Percentiles rank a stretch among this genome's conserved stretches.
Evolutionary conservation across 2,329 filamentous ascomycete species (phyloP).

Genomic region (Aureobasidium subglaciale): DNA sequence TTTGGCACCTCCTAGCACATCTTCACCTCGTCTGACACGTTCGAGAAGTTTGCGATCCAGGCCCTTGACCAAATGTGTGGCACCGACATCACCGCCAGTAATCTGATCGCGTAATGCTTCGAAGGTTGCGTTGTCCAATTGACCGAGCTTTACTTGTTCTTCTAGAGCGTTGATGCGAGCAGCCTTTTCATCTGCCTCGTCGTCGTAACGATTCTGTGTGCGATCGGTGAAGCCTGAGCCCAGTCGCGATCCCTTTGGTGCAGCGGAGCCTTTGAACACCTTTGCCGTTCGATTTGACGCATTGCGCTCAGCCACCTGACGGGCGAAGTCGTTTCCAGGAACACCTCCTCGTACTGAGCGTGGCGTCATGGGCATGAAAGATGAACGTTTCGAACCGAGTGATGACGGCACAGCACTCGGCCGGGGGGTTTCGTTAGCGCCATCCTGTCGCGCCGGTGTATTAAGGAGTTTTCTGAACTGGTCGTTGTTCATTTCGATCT

Average conservation of each 20-base stretch:
- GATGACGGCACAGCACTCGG: constrained; percentile 28
- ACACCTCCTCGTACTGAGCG: constrained; percentile 56
- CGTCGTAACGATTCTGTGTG: constrained; percentile 55
- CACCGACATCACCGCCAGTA: constrained; percentile 69
- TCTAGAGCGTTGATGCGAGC: constrained; percentile 70
- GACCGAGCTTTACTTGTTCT: constrained; percentile 70
- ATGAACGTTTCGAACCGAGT: constrained; percentile 27
- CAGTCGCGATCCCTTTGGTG: constrained; percentile 75
- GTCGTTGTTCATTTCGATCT: constrained; percentile 74
- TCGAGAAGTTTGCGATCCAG: constrained; percentile 77
- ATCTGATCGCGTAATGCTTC: constrained; percentile 68
- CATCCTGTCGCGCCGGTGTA: constrained; percentile 36
- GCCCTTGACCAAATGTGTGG: constrained; percentile 85
- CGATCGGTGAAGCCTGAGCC: constrained; percentile 80
- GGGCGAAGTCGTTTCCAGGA: constrained; percentile 64
- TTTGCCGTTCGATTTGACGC: constrained; percentile 51
- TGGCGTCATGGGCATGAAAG: constrained; percentile 81
- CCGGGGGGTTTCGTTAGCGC: constrained; percentile 21
- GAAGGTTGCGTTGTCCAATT: constrained; percentile 76
- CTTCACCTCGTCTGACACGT: constrained; percentile 60
- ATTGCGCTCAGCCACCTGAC: constrained; percentile 71
- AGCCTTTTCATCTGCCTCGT: constrained; percentile 48
- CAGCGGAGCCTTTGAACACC: constrained; percentile 65
- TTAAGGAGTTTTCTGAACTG: constrained; percentile 78
- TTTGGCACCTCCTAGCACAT: constrained; percentile 36